These are phyloP conservation scores for Houttuynia cordata DNA, from an alignment of 164 flowering plant genomes.

Conservation along the genomic window DNA sequence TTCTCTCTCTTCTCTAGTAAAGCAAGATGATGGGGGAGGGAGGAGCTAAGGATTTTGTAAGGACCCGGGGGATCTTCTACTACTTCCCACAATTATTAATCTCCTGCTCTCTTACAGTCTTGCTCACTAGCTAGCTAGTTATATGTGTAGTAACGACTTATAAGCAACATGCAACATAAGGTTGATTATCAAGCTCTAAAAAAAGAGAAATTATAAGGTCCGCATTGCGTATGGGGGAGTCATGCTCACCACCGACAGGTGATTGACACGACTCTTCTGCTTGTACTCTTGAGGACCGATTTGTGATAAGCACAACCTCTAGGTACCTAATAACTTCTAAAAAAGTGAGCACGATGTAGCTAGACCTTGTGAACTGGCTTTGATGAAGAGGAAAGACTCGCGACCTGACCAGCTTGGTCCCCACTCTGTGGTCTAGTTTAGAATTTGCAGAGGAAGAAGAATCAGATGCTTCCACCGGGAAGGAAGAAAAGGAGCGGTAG, in stretches of 20 bases:
- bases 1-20: constrained; percentile 16
- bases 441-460: too few species aligned
- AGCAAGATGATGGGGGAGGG: constrained; percentile 12
- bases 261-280: too few species aligned
- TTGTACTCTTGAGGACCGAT: too few species aligned
- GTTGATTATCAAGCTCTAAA: too few species aligned
- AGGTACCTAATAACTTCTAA: too few species aligned
- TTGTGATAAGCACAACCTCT: too few species aligned
- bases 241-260: too few species aligned
- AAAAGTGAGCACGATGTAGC: neutral
- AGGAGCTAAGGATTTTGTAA: constrained; percentile 52
- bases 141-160: neutral
- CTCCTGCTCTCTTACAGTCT: neutral
- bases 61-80: constrained; percentile 45
- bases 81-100: constrained; percentile 27
- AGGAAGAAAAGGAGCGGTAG: neutral
- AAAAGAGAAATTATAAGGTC: too few species aligned
- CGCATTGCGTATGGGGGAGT: too few species aligned
- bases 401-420: neutral
- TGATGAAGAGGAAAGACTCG: too few species aligned
- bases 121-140: neutral
- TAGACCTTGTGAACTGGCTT: neutral
- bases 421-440: neutral
- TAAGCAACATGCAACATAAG: neutral
- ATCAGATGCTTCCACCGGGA: constrained; percentile 3